Evolutionary conservation across 2,329 filamentous ascomycete species (phyloP).

Genomic region (Capronia americana): DNA sequence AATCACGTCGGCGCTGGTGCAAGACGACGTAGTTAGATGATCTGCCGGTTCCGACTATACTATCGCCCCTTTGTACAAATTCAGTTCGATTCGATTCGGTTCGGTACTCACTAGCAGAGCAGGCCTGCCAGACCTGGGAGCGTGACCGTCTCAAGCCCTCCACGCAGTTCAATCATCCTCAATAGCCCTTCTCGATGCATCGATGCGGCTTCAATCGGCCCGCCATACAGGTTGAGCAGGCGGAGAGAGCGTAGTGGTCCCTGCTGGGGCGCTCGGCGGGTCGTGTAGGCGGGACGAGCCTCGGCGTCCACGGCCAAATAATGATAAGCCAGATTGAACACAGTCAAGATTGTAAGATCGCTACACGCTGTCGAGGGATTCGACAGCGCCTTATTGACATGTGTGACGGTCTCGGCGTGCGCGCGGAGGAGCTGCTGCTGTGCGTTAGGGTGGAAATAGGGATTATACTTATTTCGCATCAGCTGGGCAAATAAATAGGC

Average conservation of each 20-base stretch:
- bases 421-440: conserved; percentile 11
- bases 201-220: conserved; percentile 11
- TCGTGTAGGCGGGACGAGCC: background rate
- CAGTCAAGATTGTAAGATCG: conserved; percentile 3
- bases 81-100: too few relatives aligned
- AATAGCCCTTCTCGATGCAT: conserved; percentile 37
- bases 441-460: background rate
- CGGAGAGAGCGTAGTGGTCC: conserved; percentile 17
- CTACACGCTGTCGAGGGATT: conserved; percentile 5
- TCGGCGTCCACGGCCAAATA: background rate
- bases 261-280: conserved; percentile 1
- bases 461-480: conserved; percentile 14
- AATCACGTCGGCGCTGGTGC: conserved; percentile 9
- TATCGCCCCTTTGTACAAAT: too few relatives aligned
- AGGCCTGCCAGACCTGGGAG: conserved; percentile 8
- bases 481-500: conserved; percentile 11
- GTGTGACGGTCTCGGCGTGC: conserved; percentile 5
- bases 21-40: background rate
- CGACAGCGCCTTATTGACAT: conserved; percentile 11
- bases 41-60: too few relatives aligned
- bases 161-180: conserved; percentile 37
- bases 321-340: conserved; percentile 15
- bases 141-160: conserved; percentile 29
- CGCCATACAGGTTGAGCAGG: conserved; percentile 24
- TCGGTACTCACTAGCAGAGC: conserved; percentile 22